Evolutionary conservation across 306 rosid genomes (phyloP).

Genomic region (Cucurbita maxima): DNA sequence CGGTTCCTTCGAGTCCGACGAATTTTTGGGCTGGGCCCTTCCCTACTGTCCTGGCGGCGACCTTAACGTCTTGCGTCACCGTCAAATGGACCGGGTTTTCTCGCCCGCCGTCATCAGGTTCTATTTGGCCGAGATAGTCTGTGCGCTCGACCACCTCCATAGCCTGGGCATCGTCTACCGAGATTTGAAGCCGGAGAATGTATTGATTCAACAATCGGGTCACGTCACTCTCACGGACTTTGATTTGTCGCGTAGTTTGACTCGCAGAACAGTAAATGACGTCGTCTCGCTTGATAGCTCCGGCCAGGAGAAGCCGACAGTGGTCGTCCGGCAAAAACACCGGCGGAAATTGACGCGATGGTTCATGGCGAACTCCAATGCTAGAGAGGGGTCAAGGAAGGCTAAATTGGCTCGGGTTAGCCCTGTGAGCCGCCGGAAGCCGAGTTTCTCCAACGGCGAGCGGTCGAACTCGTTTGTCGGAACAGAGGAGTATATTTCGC

Average conservation of each 20-base stretch:
- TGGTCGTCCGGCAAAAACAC: constrained; percentile 15
- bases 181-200: constrained; percentile 88
- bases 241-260: constrained; percentile 62
- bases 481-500: constrained; percentile 86
- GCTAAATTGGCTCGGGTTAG: constrained; percentile 63
- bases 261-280: constrained; percentile 19
- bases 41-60: constrained; percentile 95
- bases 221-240: constrained; percentile 93
- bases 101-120: constrained; percentile 65
- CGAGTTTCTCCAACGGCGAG: constrained; percentile 52
- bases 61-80: constrained; percentile 72
- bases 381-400: constrained; percentile 23
- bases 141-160: constrained; percentile 72
- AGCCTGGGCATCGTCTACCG: constrained; percentile 66
- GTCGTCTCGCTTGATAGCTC: neutral
- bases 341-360: constrained; percentile 42
- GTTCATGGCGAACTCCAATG: constrained; percentile 6
- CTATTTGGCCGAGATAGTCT: constrained; percentile 71
- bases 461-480: constrained; percentile 86
- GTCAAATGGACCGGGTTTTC: constrained; percentile 61
- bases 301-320: constrained; percentile 4
- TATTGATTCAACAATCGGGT: constrained; percentile 72
- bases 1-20: constrained; percentile 35
- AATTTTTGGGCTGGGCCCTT: constrained; percentile 58
- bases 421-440: constrained; percentile 56